Conservation (phyloP, 140 eudicot species). For the Ambrosia hybrid region DNA sequence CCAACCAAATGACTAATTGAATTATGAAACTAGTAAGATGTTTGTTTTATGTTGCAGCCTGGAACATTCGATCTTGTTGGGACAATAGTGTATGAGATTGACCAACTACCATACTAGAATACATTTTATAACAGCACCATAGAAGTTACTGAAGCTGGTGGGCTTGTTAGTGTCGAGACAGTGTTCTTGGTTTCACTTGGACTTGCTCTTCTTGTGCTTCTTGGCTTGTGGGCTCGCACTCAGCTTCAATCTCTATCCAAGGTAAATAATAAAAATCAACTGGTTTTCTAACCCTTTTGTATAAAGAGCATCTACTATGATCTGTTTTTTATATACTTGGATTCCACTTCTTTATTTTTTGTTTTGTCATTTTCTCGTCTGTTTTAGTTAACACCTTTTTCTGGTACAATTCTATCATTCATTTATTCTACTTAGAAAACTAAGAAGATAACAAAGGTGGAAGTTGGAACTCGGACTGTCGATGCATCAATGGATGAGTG, state of each 20-base stretch:
- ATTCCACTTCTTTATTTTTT: not conserved
- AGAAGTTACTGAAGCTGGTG: conserved; percentile 90
- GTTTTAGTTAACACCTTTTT: too few species aligned
- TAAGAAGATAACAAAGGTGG: conserved; percentile 86
- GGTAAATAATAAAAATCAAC: conserved; percentile 35
- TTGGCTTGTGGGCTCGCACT: conserved; percentile 69
- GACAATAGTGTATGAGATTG: conserved; percentile 75
- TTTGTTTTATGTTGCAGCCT: conserved; percentile 46
- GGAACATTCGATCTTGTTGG: conserved; percentile 95
- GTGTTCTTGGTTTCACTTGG: conserved; percentile 80
- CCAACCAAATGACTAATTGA: not conserved
- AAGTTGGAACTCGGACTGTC: conserved; percentile 85
- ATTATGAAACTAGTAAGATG: too few species aligned
- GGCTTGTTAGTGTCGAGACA: conserved; percentile 74
- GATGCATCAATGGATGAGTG: conserved; percentile 91
- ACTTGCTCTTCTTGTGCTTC: conserved; percentile 62
- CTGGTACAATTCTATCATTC: not conserved
- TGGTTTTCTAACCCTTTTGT: not conserved
- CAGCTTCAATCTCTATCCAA: conserved; percentile 70
- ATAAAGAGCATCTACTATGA: too few species aligned
- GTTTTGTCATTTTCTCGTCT: not conserved
- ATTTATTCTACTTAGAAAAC: conserved; percentile 51
- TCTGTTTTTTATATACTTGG: too few species aligned
- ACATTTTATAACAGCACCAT: conserved; percentile 88
- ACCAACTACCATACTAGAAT: conserved; percentile 69